phyloP scores from a whole-genome alignment of 2,329 filamentous ascomycete genomes.

The Dothideomycetidae sp. region DNA sequence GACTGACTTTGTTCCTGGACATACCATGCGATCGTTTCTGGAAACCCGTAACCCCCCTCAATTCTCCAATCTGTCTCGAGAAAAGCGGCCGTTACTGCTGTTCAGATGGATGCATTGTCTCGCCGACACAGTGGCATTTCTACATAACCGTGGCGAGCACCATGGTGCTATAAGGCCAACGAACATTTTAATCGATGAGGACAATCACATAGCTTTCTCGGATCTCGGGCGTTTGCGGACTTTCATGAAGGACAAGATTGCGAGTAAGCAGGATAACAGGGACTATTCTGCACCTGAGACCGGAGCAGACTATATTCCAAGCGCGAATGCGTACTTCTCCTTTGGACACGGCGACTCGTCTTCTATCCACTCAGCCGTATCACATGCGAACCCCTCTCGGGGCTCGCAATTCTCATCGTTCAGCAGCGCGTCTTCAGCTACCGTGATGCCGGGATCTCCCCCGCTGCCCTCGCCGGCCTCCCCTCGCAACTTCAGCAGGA shows the following conservation, averaged over 20 bases:
- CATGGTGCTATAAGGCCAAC: slow-evolving; percentile 59
- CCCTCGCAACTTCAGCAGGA: background rate
- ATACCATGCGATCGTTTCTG: slow-evolving; percentile 53
- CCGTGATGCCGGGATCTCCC: background rate
- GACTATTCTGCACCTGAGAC: slow-evolving; percentile 61
- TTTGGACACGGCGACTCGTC: background rate
- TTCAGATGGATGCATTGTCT: slow-evolving; percentile 66
- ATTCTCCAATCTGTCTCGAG: slow-evolving; percentile 48
- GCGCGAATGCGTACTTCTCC: background rate
- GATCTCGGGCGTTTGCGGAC: slow-evolving; percentile 40
- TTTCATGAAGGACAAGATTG: slow-evolving; percentile 38
- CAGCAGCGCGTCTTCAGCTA: background rate
- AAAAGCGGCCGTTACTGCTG: slow-evolving; percentile 43
- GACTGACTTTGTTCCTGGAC: slow-evolving; percentile 52
- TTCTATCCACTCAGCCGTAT: background rate
- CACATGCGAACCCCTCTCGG: background rate
- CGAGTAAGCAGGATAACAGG: slow-evolving; percentile 54
- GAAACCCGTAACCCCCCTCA: slow-evolving; percentile 44
- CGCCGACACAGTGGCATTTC: slow-evolving; percentile 50
- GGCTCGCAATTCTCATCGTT: background rate
- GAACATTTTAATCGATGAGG: slow-evolving; percentile 50
- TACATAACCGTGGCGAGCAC: slow-evolving; percentile 49
- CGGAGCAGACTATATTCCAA: background rate
- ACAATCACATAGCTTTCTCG: slow-evolving; percentile 53
- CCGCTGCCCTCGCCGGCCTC: background rate